A percentile compares a stretch with the other conserved stretches of the same genome.
These are phyloP conservation scores for Flaveria ramosissima DNA, from an alignment of 129 eudicot species.

Conservation along the genomic window DNA sequence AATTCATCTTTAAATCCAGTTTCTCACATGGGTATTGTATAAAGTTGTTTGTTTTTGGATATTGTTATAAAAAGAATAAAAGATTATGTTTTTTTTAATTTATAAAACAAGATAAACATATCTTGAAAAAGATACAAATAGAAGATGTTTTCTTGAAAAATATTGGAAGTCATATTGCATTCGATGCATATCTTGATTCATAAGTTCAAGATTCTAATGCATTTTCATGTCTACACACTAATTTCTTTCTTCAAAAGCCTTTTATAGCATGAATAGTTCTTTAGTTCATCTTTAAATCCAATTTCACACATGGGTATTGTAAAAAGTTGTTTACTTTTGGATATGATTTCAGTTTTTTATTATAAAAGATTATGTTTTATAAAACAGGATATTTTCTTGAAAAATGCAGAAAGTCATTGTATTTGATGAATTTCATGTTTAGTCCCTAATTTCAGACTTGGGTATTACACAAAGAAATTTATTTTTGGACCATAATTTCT, in stretches of 20 bases:
- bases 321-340: not conserved
- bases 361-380: not conserved
- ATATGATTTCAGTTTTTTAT: not conserved
- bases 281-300: not conserved
- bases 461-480: too few relatives aligned
- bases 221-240: not conserved
- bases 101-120: not conserved
- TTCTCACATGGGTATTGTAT: not conserved
- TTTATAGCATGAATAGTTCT: not conserved
- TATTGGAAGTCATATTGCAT: not conserved
- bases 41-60: not conserved
- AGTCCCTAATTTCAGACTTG: too few relatives aligned
- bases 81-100: too few relatives aligned
- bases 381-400: not conserved
- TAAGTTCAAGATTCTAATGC: constrained; percentile 8
- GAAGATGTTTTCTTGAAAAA: not conserved
- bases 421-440: not conserved
- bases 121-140: not conserved
- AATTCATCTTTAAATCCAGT: not conserved
- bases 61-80: not conserved
- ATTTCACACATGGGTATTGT: not conserved
- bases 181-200: constrained; percentile 2
- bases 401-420: not conserved
- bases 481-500: not conserved
- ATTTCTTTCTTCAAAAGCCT: not conserved